These are phyloP conservation scores for Colletotrichum theobromicola DNA, from an alignment of 2,329 filamentous ascomycete genomes.

Conservation along the genomic window DNA sequence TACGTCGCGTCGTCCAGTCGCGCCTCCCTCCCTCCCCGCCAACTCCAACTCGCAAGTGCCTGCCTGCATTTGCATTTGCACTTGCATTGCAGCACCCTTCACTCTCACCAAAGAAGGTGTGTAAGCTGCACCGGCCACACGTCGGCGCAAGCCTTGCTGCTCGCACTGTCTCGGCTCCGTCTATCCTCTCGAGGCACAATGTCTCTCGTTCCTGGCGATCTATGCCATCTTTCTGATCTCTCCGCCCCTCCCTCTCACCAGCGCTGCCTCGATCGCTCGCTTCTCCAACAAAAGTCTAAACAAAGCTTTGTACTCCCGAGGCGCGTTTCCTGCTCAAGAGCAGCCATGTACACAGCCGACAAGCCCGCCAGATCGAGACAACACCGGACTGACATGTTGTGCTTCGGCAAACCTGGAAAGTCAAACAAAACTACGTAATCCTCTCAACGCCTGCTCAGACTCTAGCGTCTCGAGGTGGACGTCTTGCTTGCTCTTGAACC, in stretches of 20 bases:
- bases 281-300: not conserved
- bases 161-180: not conserved
- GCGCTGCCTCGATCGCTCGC: not conserved
- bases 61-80: not conserved
- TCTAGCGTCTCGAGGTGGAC: not conserved
- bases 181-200: not conserved
- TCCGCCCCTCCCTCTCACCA: not conserved
- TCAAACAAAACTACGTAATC: constrained; percentile 5
- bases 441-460: not conserved
- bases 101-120: not conserved
- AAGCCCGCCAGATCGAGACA: not conserved
- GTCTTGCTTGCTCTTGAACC: not conserved
- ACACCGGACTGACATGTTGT: not conserved
- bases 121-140: not conserved
- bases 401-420: not conserved
- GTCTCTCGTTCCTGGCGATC: constrained; percentile 13
- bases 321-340: not conserved
- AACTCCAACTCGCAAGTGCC: not conserved
- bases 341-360: constrained; percentile 4
- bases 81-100: not conserved
- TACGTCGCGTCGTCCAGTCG: not conserved
- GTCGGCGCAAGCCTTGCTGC: not conserved
- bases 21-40: not conserved
- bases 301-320: not conserved
- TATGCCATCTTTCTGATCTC: not conserved